These are phyloP conservation scores for Podaxis pistillaris DNA, from an alignment of 768 basidiomycete species.

Conservation along the genomic window DNA sequence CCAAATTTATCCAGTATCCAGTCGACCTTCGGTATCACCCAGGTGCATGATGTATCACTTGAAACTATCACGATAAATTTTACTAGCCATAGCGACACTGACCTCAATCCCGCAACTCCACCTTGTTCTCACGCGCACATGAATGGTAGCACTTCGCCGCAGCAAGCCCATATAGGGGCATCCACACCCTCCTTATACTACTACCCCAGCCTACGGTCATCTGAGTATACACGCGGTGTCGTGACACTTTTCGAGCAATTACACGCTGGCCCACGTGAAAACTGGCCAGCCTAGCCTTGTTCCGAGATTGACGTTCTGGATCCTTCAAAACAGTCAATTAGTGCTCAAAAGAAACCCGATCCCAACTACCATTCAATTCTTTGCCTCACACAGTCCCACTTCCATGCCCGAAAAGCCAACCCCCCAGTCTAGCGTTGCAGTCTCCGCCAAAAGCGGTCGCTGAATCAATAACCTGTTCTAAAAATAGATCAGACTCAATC, in stretches of 20 bases:
- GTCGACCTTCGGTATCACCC: slow-evolving; percentile 9
- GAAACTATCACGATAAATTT: background rate
- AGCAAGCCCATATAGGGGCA: slow-evolving; percentile 11
- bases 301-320: background rate
- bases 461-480: slow-evolving; percentile 4
- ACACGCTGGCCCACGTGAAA: slow-evolving; percentile 3
- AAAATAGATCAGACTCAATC: slow-evolving; percentile 1
- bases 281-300: background rate
- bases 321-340: background rate
- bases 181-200: slow-evolving; percentile 1
- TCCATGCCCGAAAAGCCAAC: background rate
- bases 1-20: background rate
- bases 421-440: background rate
- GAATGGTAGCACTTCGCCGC: slow-evolving; percentile 10
- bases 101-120: slow-evolving; percentile 5
- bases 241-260: background rate
- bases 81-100: slow-evolving; percentile 5
- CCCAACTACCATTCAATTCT: background rate
- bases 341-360: background rate
- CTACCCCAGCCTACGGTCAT: background rate
- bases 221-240: background rate
- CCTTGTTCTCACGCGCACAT: slow-evolving; percentile 9
- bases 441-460: slow-evolving; percentile 7
- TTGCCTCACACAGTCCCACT: background rate
- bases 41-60: background rate